Percentiles rank a stretch among this genome's conserved stretches.
Conservation (phyloP, 2,329 filamentous ascomycete genomes). For the Neurospora sp. region DNA sequence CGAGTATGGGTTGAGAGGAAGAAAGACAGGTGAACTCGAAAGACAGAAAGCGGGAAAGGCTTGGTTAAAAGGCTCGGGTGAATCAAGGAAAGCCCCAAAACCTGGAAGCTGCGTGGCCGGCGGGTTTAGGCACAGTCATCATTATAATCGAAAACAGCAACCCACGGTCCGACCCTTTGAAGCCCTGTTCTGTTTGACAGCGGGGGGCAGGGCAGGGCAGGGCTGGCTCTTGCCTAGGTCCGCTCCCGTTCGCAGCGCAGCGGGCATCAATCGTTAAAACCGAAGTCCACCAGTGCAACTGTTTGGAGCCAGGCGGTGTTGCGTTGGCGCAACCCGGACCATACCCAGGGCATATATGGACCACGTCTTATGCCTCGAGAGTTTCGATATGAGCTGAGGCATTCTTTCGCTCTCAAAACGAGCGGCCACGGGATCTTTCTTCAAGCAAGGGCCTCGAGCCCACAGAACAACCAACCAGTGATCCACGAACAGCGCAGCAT, state of each 20-base stretch:
- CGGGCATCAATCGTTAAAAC: background rate
- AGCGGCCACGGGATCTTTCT: background rate
- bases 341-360: background rate
- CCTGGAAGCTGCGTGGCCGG: background rate
- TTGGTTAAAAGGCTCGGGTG: background rate
- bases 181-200: background rate
- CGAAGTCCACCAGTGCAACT: background rate
- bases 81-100: background rate
- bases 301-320: background rate
- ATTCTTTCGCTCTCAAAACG: background rate
- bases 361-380: background rate
- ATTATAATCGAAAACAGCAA: background rate
- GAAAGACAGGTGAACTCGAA: background rate
- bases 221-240: background rate
- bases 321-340: background rate
- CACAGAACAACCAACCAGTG: background rate
- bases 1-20: background rate
- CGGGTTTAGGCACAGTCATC: background rate
- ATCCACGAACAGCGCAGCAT: background rate
- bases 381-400: background rate
- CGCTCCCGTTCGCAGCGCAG: background rate
- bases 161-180: background rate
- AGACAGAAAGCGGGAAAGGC: background rate
- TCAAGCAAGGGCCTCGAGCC: background rate
- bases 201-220: background rate